These are phyloP conservation scores for Ceratocystis alfenasii DNA, from an alignment of 2,329 filamentous ascomycete genomes.

Conservation along the genomic window DNA sequence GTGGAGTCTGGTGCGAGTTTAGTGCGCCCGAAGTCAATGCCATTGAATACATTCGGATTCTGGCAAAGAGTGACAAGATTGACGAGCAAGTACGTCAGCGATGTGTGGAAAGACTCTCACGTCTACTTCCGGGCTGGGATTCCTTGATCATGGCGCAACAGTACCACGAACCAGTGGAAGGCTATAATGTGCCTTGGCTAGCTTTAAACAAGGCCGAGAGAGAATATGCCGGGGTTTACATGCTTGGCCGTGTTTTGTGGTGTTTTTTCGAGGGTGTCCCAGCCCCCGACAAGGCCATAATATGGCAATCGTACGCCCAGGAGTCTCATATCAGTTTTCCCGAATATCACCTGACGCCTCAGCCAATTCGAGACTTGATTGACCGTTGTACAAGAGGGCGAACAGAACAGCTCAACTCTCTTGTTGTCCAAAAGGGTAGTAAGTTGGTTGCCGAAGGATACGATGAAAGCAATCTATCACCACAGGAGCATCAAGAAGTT, in stretches of 20 bases:
- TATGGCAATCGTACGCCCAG: slow-evolving; percentile 48
- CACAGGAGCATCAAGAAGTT: slow-evolving; percentile 29
- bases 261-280: slow-evolving; percentile 51
- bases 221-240: slow-evolving; percentile 49
- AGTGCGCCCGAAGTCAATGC: slow-evolving; percentile 48
- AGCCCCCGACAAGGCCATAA: slow-evolving; percentile 43
- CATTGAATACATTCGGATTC: slow-evolving; percentile 44
- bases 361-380: slow-evolving; percentile 36
- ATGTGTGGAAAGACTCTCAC: slow-evolving; percentile 34
- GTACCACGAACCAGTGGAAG: slow-evolving; percentile 37
- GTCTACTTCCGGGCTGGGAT: slow-evolving; percentile 39
- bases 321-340: slow-evolving; percentile 48
- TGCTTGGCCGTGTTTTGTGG: slow-evolving; percentile 50
- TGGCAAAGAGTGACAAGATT: slow-evolving; percentile 40
- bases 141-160: slow-evolving; percentile 32
- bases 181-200: slow-evolving; percentile 47
- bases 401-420: slow-evolving; percentile 34
- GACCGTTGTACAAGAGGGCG: slow-evolving; percentile 41
- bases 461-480: not conserved
- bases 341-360: slow-evolving; percentile 37
- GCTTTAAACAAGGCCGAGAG: slow-evolving; percentile 41
- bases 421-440: slow-evolving; percentile 36
- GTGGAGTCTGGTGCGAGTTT: slow-evolving; percentile 52
- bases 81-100: slow-evolving; percentile 31
- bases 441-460: slow-evolving; percentile 32